Evolutionary conservation across 169 alveolate genomes (phyloP).

Genomic region (Pseudocohnilembus persalinus): DNA sequence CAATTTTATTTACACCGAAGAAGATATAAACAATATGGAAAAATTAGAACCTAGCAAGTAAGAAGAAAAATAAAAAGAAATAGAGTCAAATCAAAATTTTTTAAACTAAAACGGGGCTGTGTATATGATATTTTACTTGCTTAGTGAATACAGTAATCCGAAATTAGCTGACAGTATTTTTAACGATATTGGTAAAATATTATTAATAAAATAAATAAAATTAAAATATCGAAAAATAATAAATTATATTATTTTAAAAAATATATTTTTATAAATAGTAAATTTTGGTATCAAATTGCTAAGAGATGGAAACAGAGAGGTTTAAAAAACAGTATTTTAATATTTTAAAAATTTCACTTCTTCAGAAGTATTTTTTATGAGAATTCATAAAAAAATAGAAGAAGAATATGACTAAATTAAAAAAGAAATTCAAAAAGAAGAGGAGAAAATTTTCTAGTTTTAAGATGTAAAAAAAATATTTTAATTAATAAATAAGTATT

Average conservation of each 20-base stretch:
- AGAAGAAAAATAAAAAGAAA: slow-evolving; percentile 22
- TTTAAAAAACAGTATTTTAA: slow-evolving; percentile 30
- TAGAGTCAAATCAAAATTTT: slow-evolving; percentile 36
- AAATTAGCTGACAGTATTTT: slow-evolving; percentile 19
- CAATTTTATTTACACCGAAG: slow-evolving; percentile 30
- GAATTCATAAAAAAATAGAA: slow-evolving; percentile 28
- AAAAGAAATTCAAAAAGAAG: slow-evolving; percentile 33
- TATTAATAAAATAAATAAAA: too few relatives aligned
- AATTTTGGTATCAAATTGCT: slow-evolving; percentile 39
- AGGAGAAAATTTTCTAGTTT: slow-evolving; percentile 12
- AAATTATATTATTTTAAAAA: too few relatives aligned
- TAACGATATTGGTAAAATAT: neutral
- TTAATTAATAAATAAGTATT: too few relatives aligned
- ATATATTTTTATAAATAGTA: neutral
- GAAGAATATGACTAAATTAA: slow-evolving; percentile 19
- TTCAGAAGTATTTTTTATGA: slow-evolving; percentile 44
- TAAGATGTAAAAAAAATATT: slow-evolving; percentile 19
- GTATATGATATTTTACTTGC: slow-evolving; percentile 22
- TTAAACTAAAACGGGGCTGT: slow-evolving; percentile 34
- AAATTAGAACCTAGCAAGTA: slow-evolving; percentile 27
- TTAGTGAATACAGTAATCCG: slow-evolving; percentile 31
- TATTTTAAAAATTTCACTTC: slow-evolving; percentile 37
- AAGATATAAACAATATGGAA: slow-evolving; percentile 16
- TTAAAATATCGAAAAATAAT: too few relatives aligned
- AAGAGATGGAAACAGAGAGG: slow-evolving; percentile 48